These are phyloP conservation scores for Artemisia argyi DNA, from an alignment of 129 eudicot species.

Conservation along the genomic window DNA sequence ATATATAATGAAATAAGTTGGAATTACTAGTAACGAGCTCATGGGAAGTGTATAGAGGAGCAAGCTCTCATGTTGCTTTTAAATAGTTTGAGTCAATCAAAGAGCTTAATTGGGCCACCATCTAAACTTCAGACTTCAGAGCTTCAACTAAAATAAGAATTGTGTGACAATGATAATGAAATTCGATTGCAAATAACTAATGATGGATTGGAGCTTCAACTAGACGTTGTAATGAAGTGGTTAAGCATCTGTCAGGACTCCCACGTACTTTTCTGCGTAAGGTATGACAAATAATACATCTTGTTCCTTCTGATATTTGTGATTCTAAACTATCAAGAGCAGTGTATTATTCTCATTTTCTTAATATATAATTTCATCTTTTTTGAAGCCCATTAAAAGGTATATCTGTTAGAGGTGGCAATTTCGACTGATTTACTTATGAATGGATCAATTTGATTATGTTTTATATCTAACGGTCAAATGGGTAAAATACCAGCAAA, in stretches of 20 bases:
- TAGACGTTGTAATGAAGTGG: constrained; percentile 44
- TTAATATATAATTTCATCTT: no score
- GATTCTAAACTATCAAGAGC: constrained; percentile 7
- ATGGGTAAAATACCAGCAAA: background rate
- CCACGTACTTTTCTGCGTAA: constrained; percentile 55
- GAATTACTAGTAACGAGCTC: no score
- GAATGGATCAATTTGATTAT: no score
- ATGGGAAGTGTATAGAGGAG: constrained; percentile 22
- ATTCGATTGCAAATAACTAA: constrained; percentile 19
- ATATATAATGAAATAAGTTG: no score
- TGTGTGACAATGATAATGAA: constrained; percentile 25
- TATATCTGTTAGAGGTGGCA: no score
- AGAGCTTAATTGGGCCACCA: constrained; percentile 21
- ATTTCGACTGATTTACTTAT: no score
- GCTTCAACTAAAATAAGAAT: constrained; percentile 37
- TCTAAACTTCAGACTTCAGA: constrained; percentile 22
- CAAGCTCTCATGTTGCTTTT: constrained; percentile 43
- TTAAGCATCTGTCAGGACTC: constrained; percentile 52
- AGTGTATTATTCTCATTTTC: background rate
- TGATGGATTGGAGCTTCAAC: constrained; percentile 41
- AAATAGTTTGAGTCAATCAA: constrained; percentile 36
- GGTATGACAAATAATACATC: constrained; percentile 41
- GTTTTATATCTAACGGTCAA: no score
- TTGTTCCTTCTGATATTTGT: background rate
- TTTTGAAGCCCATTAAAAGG: no score